Evolutionary conservation across 495 filamentous ascomycete genomes (phyloP), one percentile per base, ranked within the genome.

Genomic region (Daldinia loculata): DNA sequence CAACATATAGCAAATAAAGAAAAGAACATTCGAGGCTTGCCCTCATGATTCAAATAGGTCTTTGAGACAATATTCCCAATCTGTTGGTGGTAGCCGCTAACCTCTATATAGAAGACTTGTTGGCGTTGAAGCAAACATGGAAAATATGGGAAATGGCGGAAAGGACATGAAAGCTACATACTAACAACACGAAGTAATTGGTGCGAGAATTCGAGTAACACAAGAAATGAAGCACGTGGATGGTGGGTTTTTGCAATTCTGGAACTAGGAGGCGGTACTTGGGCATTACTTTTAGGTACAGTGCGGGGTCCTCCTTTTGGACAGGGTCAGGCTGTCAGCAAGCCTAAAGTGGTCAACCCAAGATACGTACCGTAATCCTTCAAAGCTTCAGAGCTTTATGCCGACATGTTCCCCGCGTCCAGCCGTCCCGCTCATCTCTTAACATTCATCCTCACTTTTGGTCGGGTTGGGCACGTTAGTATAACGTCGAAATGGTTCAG

Each of bases 291-390:
- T n/a, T n/a, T n/a, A n/a, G n/a, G n/a, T 48, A 71, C 59, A 59
- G 14, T 71, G 69, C 69, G 69, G 69, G 63, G 69, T 71, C n/a
- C 57, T 15, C 12, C 56, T 66, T 66, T 41, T 36, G 2, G 45
- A 56, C 29, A 53, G 52, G 29, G 51, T 48, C n/a, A n/a, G n/a
- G n/a, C n/a, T n/a, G n/a, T n/a, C 19, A 36, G 22, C 41, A 38
- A 53, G 67, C 52, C 12, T 50, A 63, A 57, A 30, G 30, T 57
- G 61, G 50, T 39, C 56, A 12, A 32, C 19, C 53, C 50, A 12
- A 29, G 9, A n/a, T 26, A 52, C 11, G 11, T 29, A 52, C 41
- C 43, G 19, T 9, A 48, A 22, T 48, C 43, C 43, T 48, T 48
- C 7, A 48, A 19, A 48, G n/a, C 17, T 48, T 6, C 9, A 9